These are phyloP conservation scores for Fusarium scirpi DNA, from an alignment of 2,329 filamentous ascomycete species.

Conservation along the genomic window DNA sequence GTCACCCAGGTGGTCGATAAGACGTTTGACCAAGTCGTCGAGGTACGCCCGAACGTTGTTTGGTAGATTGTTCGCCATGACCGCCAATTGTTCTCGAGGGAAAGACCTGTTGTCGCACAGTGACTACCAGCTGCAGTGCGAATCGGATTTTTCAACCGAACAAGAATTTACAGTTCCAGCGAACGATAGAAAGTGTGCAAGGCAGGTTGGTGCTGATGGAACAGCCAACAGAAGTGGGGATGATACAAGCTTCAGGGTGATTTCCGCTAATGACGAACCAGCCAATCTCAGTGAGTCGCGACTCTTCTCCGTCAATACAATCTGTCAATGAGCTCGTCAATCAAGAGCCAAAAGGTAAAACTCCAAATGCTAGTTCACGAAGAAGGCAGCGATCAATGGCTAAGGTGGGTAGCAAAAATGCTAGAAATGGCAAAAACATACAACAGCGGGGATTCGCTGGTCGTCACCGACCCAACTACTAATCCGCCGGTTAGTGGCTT, in stretches of 20 bases:
- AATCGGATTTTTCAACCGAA: background rate
- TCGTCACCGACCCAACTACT: constrained; percentile 9
- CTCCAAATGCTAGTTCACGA: fast-evolving
- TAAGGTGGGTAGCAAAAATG: fast-evolving
- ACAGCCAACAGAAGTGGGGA: background rate
- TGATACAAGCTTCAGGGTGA: background rate
- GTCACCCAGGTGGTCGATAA: background rate
- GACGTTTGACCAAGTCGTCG: background rate
- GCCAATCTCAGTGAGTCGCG: background rate
- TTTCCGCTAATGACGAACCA: background rate
- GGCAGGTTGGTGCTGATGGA: no score
- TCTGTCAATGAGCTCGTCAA: background rate
- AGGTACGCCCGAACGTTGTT: background rate
- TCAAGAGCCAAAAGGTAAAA: background rate
- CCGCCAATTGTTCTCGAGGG: background rate
- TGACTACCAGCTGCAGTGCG: no score
- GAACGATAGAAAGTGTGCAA: background rate
- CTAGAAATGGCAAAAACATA: background rate
- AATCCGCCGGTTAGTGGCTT: constrained; percentile 3
- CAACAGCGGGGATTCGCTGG: constrained; percentile 10
- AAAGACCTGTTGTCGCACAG: no score
- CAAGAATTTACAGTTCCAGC: background rate
- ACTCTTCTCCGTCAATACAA: background rate
- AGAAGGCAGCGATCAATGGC: background rate
- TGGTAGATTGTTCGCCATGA: background rate